Conservation (phyloP, 1,284 basidiomycete genomes). For the Psilocybe mexicana region DNA sequence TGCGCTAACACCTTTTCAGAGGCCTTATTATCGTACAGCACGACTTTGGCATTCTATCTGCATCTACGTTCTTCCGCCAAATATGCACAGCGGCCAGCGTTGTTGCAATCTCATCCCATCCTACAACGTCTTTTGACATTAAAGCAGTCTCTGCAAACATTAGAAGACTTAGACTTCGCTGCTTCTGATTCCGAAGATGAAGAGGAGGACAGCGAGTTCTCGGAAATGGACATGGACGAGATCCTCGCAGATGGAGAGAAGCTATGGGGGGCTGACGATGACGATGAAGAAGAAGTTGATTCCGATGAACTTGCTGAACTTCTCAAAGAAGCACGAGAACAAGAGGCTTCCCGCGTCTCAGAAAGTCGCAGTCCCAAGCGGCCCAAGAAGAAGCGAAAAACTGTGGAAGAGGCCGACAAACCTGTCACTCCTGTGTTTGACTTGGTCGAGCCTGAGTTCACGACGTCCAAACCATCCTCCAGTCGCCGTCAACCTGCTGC, state of each 20-base stretch:
- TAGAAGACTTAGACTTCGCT: conserved; percentile 82
- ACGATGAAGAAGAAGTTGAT: conserved; percentile 48
- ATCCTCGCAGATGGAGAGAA: conserved; percentile 34
- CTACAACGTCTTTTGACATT: conserved; percentile 81
- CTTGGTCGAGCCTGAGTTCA: conserved; percentile 71
- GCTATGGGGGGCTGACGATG: conserved; percentile 35
- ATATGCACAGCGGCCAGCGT: conserved; percentile 62
- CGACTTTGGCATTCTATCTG: conserved; percentile 91
- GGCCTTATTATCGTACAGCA: conserved; percentile 86
- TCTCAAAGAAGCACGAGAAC: conserved; percentile 49
- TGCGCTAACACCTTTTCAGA: conserved; percentile 39
- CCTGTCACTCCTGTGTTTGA: conserved; percentile 54
- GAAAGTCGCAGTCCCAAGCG: conserved; percentile 17
- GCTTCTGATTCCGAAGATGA: conserved; percentile 48
- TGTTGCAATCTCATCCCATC: conserved; percentile 77
- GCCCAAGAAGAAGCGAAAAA: conserved; percentile 30
- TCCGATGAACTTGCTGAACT: conserved; percentile 56
- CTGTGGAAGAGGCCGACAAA: conserved; percentile 27
- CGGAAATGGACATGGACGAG: conserved; percentile 36
- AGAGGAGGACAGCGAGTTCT: conserved; percentile 35
- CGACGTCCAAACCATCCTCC: conserved; percentile 38
- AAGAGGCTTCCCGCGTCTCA: conserved; percentile 19
- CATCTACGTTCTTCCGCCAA: conserved; percentile 76
- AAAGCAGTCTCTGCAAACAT: conserved; percentile 79
- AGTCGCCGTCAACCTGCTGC: conserved; percentile 23